phyloP scores from a whole-genome alignment of 495 filamentous ascomycete genomes.

The Penicillium cosmopolitanum region DNA sequence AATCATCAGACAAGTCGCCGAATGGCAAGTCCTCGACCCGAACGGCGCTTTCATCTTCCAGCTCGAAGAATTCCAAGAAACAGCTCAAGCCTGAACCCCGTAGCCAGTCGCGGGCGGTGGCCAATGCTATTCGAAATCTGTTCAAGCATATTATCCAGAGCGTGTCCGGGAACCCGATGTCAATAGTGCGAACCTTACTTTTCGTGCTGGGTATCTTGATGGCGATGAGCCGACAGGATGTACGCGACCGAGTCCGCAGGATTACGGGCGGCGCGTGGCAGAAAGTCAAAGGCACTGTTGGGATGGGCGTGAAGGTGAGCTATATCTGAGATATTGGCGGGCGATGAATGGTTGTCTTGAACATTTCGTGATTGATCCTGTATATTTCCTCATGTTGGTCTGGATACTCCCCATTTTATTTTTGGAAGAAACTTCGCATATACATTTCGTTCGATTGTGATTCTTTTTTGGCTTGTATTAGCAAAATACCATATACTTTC shows the following conservation, averaged over 20 bases:
- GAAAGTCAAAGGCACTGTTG: conserved; percentile 82
- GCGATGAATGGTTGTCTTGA: conserved; percentile 2
- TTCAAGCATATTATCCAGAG: conserved; percentile 63
- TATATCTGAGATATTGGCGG: conserved; percentile 69
- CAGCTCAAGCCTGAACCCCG: conserved; percentile 41
- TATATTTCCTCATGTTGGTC: conserved; percentile 23
- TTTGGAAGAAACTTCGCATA: conserved; percentile 19
- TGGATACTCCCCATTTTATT: conserved; percentile 15
- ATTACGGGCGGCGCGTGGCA: conserved; percentile 73
- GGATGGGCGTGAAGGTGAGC: conserved; percentile 97
- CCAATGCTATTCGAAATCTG: conserved; percentile 60
- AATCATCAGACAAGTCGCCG: conserved; percentile 33
- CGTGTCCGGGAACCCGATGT: conserved; percentile 71
- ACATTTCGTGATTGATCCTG: conserved; percentile 20
- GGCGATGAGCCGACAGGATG: conserved; percentile 71
- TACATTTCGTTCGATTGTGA: conserved; percentile 27
- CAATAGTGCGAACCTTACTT: conserved; percentile 72
- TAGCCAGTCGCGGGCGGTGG: conserved; percentile 35
- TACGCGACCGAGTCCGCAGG: conserved; percentile 73
- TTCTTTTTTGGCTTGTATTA: conserved; percentile 22
- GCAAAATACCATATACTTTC: conserved; percentile 9
- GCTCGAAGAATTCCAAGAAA: conserved; percentile 46
- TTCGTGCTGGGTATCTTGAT: conserved; percentile 82
- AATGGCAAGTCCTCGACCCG: conserved; percentile 36
- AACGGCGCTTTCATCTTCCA: conserved; percentile 37